Base-by-base conservation (phyloP, 1,284 basidiomycete species). In the Termitomyces sp. region DNA sequence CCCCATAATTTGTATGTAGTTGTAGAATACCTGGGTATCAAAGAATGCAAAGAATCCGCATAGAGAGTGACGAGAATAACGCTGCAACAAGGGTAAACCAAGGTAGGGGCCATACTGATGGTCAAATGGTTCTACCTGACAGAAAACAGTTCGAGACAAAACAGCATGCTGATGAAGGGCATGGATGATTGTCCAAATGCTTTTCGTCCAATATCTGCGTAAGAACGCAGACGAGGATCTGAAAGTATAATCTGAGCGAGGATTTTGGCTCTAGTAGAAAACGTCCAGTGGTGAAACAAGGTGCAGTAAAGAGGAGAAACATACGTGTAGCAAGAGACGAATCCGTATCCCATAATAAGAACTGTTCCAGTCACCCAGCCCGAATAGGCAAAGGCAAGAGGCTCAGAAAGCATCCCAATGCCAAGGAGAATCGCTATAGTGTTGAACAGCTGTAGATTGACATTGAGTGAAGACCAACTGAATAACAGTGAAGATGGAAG, bases 361-460 rank as follows among this genome's bases (percentile, higher is more conserved):
- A 79, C 16, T 0, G 85, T 86, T 5, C 93, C 93, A 33, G 77
- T 75, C 21, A 87, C 74, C 93, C 93, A 95, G 5, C 93, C 93
- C 1, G 91, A 84, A 61, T 89, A 91, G 1, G 89, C 82, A 64
- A 93, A 93, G 0, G 92, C 92, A 16, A 94, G 75, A 0, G 93
- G 91, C 66, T 94, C 88, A 2, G 91, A 93, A 1, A 96, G 77
- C 75, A 97, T 86, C 2, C 93, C 93, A 57, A 96, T 89, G 5
- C 93, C 93, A 7, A 94, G 75, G 9, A 95, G 72, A 24, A 93
- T 89, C 8, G 91, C 92, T 43, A 88, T 88, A 7, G 88, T 86
- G 63, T 96, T 96, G 73, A 95, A 95, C n/a, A 96, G 72, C 89
- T 92, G 58, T 39, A 21, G 9, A 18, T 33, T 52, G 30, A 41